phyloP scores from a whole-genome alignment of 1,139 yeast species.

The Torulaspora globosa region DNA sequence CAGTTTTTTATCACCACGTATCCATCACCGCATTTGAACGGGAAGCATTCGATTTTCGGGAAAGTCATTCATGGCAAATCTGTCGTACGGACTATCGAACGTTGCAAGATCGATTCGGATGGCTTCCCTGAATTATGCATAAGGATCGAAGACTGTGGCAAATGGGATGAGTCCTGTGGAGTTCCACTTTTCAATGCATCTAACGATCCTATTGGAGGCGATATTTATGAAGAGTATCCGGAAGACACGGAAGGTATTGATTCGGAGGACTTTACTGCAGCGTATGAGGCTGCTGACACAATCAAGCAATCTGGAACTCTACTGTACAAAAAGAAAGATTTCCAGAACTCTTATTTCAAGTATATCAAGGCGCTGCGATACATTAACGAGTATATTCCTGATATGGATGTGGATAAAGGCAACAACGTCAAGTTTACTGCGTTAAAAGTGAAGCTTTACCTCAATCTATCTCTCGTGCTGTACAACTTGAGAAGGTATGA shows the following conservation, averaged over 20 bases:
- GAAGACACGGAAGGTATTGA: constrained; percentile 61
- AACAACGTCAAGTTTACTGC: constrained; percentile 48
- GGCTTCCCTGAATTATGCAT: constrained; percentile 47
- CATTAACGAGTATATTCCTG: constrained; percentile 68
- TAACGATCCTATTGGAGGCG: constrained; percentile 59
- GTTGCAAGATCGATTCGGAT: constrained; percentile 44
- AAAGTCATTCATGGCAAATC: constrained; percentile 61
- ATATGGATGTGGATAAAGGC: constrained; percentile 57
- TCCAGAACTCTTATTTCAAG: constrained; percentile 52
- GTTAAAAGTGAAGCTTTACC: constrained; percentile 56
- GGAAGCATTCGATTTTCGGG: constrained; percentile 78
- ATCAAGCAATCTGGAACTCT: constrained; percentile 66
- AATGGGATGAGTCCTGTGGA: constrained; percentile 50
- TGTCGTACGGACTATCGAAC: constrained; percentile 62
- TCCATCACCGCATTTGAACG: constrained; percentile 67
- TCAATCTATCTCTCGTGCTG: constrained; percentile 54
- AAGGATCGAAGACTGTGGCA: constrained; percentile 59
- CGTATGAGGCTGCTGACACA: constrained; percentile 47
- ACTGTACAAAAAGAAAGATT: constrained; percentile 51
- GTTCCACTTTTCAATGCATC: constrained; percentile 62
- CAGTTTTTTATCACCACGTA: constrained; percentile 77
- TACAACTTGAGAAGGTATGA: constrained; percentile 47
- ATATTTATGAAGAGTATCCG: constrained; percentile 69
- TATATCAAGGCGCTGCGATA: constrained; percentile 62
- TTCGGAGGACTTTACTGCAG: constrained; percentile 52